Conservation (phyloP, 2,329 filamentous ascomycete species). For the Thielaviopsis musarum region DNA sequence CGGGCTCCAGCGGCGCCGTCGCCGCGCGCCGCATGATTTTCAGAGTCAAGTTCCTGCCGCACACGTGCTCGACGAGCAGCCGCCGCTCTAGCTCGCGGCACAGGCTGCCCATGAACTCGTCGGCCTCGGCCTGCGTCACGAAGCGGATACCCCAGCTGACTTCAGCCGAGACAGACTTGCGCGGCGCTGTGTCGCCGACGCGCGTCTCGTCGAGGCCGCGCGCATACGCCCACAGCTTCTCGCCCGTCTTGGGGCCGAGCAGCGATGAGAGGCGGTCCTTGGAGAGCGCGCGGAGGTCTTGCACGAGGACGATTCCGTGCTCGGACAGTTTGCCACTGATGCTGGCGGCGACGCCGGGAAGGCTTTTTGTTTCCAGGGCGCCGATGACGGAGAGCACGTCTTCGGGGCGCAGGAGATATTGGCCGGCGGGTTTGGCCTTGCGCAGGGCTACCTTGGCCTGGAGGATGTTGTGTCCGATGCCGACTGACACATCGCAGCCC, state of each 20-base stretch:
- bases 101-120: constrained; percentile 75
- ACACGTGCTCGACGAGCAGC: constrained; percentile 67
- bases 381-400: constrained; percentile 62
- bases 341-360: constrained; percentile 87
- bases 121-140: constrained; percentile 76
- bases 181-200: constrained; percentile 67
- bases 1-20: constrained; percentile 78
- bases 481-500: constrained; percentile 76
- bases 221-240: constrained; percentile 78
- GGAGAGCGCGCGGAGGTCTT: constrained; percentile 60
- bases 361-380: constrained; percentile 56
- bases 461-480: constrained; percentile 80
- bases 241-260: constrained; percentile 82
- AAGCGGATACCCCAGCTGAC: constrained; percentile 98
- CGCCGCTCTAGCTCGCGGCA: constrained; percentile 72
- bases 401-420: constrained; percentile 73
- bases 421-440: constrained; percentile 86
- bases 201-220: constrained; percentile 74
- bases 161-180: constrained; percentile 92
- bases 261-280: constrained; percentile 57
- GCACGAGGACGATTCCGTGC: constrained; percentile 64
- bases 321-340: constrained; percentile 79
- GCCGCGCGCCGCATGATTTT: constrained; percentile 82
- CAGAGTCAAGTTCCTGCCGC: constrained; percentile 75
- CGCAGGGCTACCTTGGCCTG: constrained; percentile 81